phyloP scores from a whole-genome alignment of 192 early-diverging fungal species.

The Linnemannia exigua region DNA sequence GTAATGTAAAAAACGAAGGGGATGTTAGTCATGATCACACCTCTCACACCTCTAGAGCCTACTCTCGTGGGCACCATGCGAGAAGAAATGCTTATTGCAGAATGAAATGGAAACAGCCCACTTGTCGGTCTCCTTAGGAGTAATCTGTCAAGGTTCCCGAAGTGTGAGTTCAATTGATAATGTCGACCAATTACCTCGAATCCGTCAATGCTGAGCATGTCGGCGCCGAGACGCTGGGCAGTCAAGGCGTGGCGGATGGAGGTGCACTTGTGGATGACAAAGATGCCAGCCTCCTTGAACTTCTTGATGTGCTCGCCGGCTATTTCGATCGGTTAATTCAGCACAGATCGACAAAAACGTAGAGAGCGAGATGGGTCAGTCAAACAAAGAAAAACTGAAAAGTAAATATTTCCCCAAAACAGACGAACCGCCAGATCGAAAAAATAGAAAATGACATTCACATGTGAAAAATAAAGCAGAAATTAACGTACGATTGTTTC shows the following conservation, averaged over 20 bases:
- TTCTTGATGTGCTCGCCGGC: constrained; percentile 77
- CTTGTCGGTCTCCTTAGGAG: too few species aligned
- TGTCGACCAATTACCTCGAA: constrained; percentile 65
- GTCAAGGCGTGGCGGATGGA: constrained; percentile 79
- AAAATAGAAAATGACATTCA: background rate
- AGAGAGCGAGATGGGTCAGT: background rate
- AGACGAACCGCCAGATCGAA: too few species aligned
- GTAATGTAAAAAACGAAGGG: background rate
- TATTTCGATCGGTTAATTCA: constrained; percentile 1
- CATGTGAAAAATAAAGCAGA: constrained; percentile 26
- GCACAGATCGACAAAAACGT: background rate
- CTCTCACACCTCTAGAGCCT: background rate
- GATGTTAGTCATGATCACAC: background rate
- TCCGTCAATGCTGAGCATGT: constrained; percentile 84
- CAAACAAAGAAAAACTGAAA: background rate
- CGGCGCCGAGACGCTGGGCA: constrained; percentile 74
- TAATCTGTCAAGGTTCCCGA: background rate
- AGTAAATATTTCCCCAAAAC: background rate
- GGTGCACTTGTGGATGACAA: constrained; percentile 88
- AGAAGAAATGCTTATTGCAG: background rate
- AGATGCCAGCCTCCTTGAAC: constrained; percentile 78
- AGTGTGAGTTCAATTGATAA: too few species aligned
- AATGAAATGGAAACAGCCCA: too few species aligned
- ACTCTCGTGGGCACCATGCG: background rate
- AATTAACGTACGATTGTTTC: constrained; percentile 77